Evolutionary conservation across 2,329 filamentous ascomycete species (phyloP).

Genomic region (Pezicula radicicola): DNA sequence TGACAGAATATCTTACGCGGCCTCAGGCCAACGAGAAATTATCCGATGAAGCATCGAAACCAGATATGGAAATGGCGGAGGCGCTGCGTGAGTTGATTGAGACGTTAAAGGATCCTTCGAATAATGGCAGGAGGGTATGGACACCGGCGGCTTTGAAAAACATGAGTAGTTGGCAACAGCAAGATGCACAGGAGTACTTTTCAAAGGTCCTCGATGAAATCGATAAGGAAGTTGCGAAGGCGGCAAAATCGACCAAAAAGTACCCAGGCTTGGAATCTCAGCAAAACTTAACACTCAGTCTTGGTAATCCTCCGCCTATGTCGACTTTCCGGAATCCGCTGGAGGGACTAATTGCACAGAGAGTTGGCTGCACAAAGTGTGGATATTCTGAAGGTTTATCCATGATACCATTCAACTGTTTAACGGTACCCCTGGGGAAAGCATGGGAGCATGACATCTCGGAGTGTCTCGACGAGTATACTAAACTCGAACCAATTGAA

Average conservation of each 20-base stretch:
- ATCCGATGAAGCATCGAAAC: conserved; percentile 10
- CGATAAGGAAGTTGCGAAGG: conserved; percentile 69
- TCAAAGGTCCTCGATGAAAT: conserved; percentile 84
- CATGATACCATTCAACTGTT: conserved; percentile 89
- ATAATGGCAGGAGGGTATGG: conserved; percentile 77
- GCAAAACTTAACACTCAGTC: conserved; percentile 2
- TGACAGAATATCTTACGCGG: conserved; percentile 63
- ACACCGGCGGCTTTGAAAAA: conserved; percentile 79
- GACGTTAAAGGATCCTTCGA: conserved; percentile 66
- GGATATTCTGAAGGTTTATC: conserved; percentile 85
- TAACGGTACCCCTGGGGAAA: conserved; percentile 78
- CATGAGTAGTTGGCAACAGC: conserved; percentile 93
- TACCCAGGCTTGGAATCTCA: conserved; percentile 22
- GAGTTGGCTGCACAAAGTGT: conserved; percentile 82
- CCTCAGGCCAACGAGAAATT: conserved; percentile 32
- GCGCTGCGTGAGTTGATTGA: conserved; percentile 54
- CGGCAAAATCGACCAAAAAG: conserved; percentile 25
- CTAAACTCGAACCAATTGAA: conserved; percentile 78
- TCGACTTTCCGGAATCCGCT: conserved; percentile 65
- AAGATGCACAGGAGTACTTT: conserved; percentile 97
- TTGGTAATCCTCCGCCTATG: conserved; percentile 4
- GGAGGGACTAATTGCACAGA: conserved; percentile 83
- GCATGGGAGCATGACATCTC: conserved; percentile 65
- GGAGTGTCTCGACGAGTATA: conserved; percentile 81
- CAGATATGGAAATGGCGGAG: conserved; percentile 28